Evolutionary conservation across 345 rosid species (phyloP).

Genomic region (Lumnitzera littorea): DNA sequence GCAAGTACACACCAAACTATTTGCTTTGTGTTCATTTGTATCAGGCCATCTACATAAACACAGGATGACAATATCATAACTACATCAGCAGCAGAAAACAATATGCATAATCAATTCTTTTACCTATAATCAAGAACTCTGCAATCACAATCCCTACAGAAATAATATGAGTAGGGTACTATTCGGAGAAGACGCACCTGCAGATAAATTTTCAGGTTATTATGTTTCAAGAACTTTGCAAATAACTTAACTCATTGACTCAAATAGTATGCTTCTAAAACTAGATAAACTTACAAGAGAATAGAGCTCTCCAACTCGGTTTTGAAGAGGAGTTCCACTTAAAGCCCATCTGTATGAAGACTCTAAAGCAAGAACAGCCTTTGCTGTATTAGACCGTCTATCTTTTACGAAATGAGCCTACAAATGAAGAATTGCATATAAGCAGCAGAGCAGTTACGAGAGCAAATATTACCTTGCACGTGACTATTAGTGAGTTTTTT

Average conservation of each 20-base stretch:
- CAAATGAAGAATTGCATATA: conserved; percentile 4
- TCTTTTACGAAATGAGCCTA: conserved; percentile 95
- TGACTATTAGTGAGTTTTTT: too few relatives aligned
- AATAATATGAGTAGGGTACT: conserved; percentile 84
- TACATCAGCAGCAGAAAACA: neutral
- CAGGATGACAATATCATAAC: neutral
- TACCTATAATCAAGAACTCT: conserved; percentile 84
- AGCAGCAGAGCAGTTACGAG: neutral
- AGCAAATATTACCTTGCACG: too few relatives aligned
- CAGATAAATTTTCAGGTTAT: conserved; percentile 10
- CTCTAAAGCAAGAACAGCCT: conserved; percentile 76
- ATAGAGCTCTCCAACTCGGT: conserved; percentile 97
- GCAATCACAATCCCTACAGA: conserved; percentile 94
- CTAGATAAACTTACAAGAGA: conserved; percentile 57
- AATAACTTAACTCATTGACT: too few relatives aligned
- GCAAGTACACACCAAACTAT: too few relatives aligned
- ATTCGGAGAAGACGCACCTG: conserved; percentile 94
- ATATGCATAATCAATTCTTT: neutral
- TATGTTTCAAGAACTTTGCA: neutral
- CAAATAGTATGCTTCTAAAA: neutral
- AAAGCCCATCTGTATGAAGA: conserved; percentile 89
- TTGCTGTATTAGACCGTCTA: conserved; percentile 84
- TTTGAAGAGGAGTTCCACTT: conserved; percentile 98
- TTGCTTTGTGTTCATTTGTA: too few relatives aligned
- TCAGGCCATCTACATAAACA: too few relatives aligned